Evolutionary conservation across 1,284 basidiomycete genomes (phyloP).

Genomic region (Apiotrichum laibachii): DNA sequence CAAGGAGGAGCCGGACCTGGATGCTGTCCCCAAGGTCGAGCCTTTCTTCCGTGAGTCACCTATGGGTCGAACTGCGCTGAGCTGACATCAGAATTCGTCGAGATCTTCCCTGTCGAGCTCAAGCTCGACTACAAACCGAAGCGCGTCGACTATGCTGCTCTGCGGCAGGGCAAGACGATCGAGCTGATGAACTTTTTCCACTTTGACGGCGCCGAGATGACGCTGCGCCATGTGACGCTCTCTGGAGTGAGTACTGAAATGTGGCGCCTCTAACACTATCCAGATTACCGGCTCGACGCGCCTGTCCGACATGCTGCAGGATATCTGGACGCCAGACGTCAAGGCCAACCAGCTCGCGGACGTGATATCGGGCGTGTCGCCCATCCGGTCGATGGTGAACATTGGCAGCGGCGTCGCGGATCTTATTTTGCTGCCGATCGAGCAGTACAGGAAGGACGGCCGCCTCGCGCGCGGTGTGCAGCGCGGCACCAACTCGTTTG

Average conservation of each 20-base stretch:
- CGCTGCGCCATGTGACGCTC: slow-evolving; percentile 84
- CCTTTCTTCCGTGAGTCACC: slow-evolving; percentile 51
- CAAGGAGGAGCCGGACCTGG: not conserved
- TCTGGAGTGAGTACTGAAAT: slow-evolving; percentile 66
- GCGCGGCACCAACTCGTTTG: slow-evolving; percentile 86
- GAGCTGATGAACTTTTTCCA: slow-evolving; percentile 99
- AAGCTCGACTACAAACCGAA: slow-evolving; percentile 99
- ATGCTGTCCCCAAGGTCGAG: slow-evolving; percentile 42
- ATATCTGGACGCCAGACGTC: slow-evolving; percentile 98
- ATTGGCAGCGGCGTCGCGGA: slow-evolving; percentile 95
- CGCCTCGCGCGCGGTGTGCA: slow-evolving; percentile 90
- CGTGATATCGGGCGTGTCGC: slow-evolving; percentile 93
- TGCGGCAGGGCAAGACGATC: slow-evolving; percentile 85
- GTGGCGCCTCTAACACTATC: not conserved
- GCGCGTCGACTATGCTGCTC: slow-evolving; percentile 88
- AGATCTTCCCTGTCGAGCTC: slow-evolving; percentile 65
- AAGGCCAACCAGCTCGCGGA: slow-evolving; percentile 97
- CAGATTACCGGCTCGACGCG: slow-evolving; percentile 86
- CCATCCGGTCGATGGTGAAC: slow-evolving; percentile 92
- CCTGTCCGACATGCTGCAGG: slow-evolving; percentile 85
- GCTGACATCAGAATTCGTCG: slow-evolving; percentile 42
- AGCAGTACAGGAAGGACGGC: slow-evolving; percentile 95
- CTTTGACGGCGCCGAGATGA: slow-evolving; percentile 98
- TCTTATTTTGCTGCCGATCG: slow-evolving; percentile 89
- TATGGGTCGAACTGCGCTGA: not conserved